phyloP scores from a whole-genome alignment of 257 asterid species.

The Solanum pinnatisectum region DNA sequence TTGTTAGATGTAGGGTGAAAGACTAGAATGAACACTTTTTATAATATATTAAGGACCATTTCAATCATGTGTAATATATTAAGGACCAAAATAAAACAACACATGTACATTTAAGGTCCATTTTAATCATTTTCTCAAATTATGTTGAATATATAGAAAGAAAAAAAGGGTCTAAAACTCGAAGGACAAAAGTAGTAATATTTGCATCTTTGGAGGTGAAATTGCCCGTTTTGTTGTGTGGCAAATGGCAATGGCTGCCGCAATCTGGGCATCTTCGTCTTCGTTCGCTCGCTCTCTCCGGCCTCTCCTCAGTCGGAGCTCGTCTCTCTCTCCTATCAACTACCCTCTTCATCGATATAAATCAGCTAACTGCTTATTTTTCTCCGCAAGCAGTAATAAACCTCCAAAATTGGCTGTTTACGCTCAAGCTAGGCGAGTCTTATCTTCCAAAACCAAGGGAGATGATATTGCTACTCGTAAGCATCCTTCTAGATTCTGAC shows the following conservation, averaged over 20 bases:
- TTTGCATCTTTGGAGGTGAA: neutral
- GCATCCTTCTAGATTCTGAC: neutral
- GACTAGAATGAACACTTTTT: too few relatives aligned
- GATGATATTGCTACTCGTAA: conserved; percentile 60
- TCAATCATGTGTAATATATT: too few relatives aligned
- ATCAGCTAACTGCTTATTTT: neutral
- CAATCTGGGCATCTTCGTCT: conserved; percentile 21
- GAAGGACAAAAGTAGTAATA: neutral
- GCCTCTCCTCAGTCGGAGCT: conserved; percentile 19
- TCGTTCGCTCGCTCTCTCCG: conserved; percentile 17
- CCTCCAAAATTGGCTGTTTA: conserved; percentile 10
- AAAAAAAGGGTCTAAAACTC: neutral
- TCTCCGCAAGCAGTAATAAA: conserved; percentile 7
- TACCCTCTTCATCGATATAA: conserved; percentile 4
- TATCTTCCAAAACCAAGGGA: conserved; percentile 25
- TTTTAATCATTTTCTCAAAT: too few relatives aligned
- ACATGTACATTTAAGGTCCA: too few relatives aligned
- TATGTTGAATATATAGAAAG: too few relatives aligned
- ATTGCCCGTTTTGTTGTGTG: neutral
- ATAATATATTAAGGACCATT: too few relatives aligned
- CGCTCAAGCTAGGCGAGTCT: conserved; percentile 57
- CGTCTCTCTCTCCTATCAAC: neutral
- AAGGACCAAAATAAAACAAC: too few relatives aligned
- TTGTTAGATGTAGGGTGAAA: too few relatives aligned
- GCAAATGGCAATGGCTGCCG: conserved; percentile 36